phyloP scores from a whole-genome alignment of 192 early-diverging fungal genomes.

The Chytriomyces confervae region DNA sequence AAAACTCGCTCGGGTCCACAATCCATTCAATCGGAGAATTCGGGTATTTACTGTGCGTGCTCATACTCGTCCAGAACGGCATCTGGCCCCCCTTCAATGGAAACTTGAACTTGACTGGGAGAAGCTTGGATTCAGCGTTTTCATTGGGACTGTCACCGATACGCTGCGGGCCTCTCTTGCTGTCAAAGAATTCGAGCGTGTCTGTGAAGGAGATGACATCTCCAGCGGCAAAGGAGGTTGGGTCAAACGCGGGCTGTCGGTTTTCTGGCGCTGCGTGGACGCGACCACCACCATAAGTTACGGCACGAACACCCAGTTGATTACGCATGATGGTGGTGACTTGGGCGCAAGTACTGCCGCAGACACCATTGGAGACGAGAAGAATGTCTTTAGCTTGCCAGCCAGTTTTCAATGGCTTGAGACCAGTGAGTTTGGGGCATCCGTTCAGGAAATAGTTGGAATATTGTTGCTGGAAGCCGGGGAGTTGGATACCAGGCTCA shows the following conservation, averaged over 20 bases:
- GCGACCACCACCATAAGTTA: constrained; percentile 23
- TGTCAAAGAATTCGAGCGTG: constrained; percentile 1
- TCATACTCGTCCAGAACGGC: constrained; percentile 11
- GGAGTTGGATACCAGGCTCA: background rate
- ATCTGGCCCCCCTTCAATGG: constrained; percentile 11
- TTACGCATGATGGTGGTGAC: constrained; percentile 1
- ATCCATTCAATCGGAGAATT: constrained; percentile 16
- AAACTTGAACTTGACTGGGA: constrained; percentile 22
- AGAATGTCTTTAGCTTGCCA: constrained; percentile 18
- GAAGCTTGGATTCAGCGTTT: background rate
- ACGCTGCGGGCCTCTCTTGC: no score
- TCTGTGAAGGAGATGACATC: constrained; percentile 7
- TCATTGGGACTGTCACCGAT: background rate
- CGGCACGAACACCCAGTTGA: constrained; percentile 11
- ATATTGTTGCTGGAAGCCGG: background rate
- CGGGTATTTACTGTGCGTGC: background rate
- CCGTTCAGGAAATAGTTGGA: background rate
- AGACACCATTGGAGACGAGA: constrained; percentile 18
- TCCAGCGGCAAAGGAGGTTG: constrained; percentile 15
- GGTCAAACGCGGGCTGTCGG: background rate
- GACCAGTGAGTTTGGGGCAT: background rate
- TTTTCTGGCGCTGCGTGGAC: background rate
- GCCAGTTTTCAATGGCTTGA: background rate
- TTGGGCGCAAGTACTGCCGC: constrained; percentile 22
- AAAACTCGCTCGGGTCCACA: constrained; percentile 11